Base-by-base conservation (phyloP, 805 yeast species). In the Metschnikowia reukaufii region DNA sequence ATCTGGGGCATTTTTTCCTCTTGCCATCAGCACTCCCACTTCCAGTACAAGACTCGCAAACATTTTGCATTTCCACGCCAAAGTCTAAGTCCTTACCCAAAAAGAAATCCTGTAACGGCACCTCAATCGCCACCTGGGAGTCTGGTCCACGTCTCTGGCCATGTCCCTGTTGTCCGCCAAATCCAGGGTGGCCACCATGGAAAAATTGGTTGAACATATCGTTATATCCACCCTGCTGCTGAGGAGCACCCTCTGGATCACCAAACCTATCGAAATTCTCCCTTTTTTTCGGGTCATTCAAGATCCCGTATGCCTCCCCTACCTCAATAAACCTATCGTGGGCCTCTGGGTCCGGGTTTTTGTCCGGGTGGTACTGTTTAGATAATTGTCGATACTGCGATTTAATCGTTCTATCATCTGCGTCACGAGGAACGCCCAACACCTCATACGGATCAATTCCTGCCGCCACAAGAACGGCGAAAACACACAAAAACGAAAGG, bases 321-420 rank as follows among this genome's bases (percentile, higher is more conserved):
- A 94, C 79, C 66, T 90, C 96, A 42, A 94, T 84, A 64, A 91
- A 94, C 67, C 80, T 84, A 41, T 86, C 84, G 54, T 88, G 90
- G 0, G 97, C 96, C 23, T 78, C 85, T 7, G 88, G 89, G 57
- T 84, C 80, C 6, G 86, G 84, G 63, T 92, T 94, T 70, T 92
- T 92, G 67, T 92, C 99, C 2, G 99, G 99, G 62, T 92, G 99
- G 66, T 79, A 89, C 61, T 87, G 87, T 64, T 88, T 85, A 55
- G 91, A 83, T 53, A 92, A 68, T 46, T 81, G 78, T 55, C 96
- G 73, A 64, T 91, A 91, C 0, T 97, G 96, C 43, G 83, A 78
- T 62, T 88, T 89, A 67, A 91, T 88, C 46, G 89, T 90, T 55
- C 78, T 83, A 19, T 88, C 96, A 42, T 76, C 75, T 0, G 97